phyloP scores from a whole-genome alignment of 176 grass and related monocot species.

The Calamus simplicifolius region DNA sequence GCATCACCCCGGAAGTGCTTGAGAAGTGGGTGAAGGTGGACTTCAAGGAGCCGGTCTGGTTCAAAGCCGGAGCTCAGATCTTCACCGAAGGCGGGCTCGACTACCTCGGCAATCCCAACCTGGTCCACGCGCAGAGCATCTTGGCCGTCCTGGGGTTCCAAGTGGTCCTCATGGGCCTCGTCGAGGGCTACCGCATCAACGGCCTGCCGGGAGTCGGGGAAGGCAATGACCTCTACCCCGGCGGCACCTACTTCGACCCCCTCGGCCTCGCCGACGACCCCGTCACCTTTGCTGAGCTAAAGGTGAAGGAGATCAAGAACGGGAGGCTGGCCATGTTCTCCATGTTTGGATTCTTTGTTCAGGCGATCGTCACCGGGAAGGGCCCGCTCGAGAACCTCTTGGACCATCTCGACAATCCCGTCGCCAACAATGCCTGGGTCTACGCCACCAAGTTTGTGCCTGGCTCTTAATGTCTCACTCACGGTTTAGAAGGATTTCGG shows the following conservation, averaged over 20 bases:
- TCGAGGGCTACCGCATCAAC: conserved; percentile 91
- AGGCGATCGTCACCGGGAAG: conserved; percentile 90
- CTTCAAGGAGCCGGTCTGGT: conserved; percentile 97
- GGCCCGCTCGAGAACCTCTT: conserved; percentile 90
- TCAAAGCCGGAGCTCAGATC: conserved; percentile 97
- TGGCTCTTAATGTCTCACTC: conserved; percentile 31
- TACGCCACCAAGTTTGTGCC: conserved; percentile 90
- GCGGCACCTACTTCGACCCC: conserved; percentile 88
- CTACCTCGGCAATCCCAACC: conserved; percentile 93
- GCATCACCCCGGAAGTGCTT: conserved; percentile 86
- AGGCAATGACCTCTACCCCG: conserved; percentile 91
- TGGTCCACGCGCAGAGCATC: conserved; percentile 98
- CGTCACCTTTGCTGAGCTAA: conserved; percentile 67
- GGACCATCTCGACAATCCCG: conserved; percentile 78
- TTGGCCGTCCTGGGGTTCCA: conserved; percentile 83
- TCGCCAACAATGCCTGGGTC: conserved; percentile 94
- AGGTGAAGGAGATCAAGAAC: conserved; percentile 98
- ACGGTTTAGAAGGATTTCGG: too few species aligned
- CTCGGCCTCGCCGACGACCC: conserved; percentile 88
- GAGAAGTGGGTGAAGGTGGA: conserved; percentile 85
- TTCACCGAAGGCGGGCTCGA: conserved; percentile 94
- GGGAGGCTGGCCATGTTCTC: conserved; percentile 96
- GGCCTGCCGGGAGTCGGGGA: conserved; percentile 78
- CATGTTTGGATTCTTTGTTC: conserved; percentile 91
- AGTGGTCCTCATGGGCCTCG: conserved; percentile 89